Percentiles rank a stretch among this genome's conserved stretches.
Evolutionary conservation across 768 basidiomycete species (phyloP).

Genomic region (Naganishia onofrii): DNA sequence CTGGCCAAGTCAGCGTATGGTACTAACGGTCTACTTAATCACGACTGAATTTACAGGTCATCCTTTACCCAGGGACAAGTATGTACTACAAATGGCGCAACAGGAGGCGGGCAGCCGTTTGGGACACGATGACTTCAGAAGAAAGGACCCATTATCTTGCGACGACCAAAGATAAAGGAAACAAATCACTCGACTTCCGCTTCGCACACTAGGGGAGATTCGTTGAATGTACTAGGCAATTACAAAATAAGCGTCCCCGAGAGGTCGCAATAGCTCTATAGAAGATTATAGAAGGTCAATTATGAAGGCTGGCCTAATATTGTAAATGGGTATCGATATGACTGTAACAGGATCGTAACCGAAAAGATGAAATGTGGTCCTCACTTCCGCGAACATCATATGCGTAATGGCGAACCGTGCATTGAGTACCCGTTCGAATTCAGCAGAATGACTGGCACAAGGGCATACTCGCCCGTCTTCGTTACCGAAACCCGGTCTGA

Average conservation of each 20-base stretch:
- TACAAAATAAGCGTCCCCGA: not conserved
- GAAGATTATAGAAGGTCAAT: not conserved
- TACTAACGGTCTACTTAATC: not conserved
- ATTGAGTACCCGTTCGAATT: no score
- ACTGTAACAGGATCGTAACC: no score
- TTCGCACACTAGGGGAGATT: constrained; percentile 35
- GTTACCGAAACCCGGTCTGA: not conserved
- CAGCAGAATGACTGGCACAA: no score
- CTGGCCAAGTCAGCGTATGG: not conserved
- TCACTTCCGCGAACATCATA: no score
- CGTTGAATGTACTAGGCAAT: no score
- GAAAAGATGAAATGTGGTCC: no score
- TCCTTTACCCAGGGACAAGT: constrained; percentile 45
- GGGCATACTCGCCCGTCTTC: not conserved
- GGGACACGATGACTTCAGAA: constrained; percentile 44
- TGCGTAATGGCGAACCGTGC: no score
- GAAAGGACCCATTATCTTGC: constrained; percentile 46
- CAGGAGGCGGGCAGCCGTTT: constrained; percentile 37
- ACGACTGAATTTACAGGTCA: constrained; percentile 7
- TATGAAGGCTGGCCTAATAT: not conserved
- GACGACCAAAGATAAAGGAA: constrained; percentile 50
- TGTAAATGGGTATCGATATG: no score
- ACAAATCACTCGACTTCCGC: constrained; percentile 40
- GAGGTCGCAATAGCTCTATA: not conserved
- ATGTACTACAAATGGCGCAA: constrained; percentile 48